A percentile compares a stretch with the other conserved stretches of the same genome.
Conservation (phyloP, 2,329 filamentous ascomycete species). For the Lachnellula hyalina region DNA sequence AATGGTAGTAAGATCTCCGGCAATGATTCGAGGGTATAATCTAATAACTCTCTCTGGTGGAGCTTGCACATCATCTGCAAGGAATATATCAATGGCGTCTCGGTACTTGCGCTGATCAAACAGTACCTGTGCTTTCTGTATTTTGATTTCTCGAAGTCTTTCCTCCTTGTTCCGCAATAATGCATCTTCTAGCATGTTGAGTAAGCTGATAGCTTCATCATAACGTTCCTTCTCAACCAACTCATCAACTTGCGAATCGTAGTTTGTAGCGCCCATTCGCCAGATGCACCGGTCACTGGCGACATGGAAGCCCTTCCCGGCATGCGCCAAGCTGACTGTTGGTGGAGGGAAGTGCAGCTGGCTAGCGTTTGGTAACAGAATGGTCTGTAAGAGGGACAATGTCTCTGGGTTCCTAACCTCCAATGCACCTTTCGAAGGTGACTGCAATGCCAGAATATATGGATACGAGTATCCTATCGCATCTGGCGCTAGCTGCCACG, state of each 20-base stretch:
- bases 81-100: slow-evolving; percentile 83
- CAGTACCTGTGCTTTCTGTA: slow-evolving; percentile 80
- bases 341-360: slow-evolving; percentile 89
- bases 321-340: slow-evolving; percentile 89
- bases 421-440: slow-evolving; percentile 74
- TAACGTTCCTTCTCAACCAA: slow-evolving; percentile 68
- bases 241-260: slow-evolving; percentile 82
- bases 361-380: slow-evolving; percentile 74
- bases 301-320: slow-evolving; percentile 91
- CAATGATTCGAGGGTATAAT: slow-evolving; percentile 77
- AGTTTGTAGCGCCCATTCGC: slow-evolving; percentile 92
- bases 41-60: slow-evolving; percentile 84
- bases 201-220: slow-evolving; percentile 87
- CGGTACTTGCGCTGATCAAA: slow-evolving; percentile 81
- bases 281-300: slow-evolving; percentile 87
- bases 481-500: slow-evolving; percentile 84
- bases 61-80: slow-evolving; percentile 68
- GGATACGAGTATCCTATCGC: slow-evolving; percentile 95
- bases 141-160: slow-evolving; percentile 79
- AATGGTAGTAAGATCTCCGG: slow-evolving; percentile 69
- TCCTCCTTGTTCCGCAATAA: slow-evolving; percentile 76
- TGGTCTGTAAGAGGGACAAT: slow-evolving; percentile 79
- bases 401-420: slow-evolving; percentile 94
- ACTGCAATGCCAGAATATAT: slow-evolving; percentile 82
- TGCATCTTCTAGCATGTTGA: slow-evolving; percentile 88